Conservation (phyloP, 2,329 filamentous ascomycete genomes). For the Phialemoniopsis sp. region DNA sequence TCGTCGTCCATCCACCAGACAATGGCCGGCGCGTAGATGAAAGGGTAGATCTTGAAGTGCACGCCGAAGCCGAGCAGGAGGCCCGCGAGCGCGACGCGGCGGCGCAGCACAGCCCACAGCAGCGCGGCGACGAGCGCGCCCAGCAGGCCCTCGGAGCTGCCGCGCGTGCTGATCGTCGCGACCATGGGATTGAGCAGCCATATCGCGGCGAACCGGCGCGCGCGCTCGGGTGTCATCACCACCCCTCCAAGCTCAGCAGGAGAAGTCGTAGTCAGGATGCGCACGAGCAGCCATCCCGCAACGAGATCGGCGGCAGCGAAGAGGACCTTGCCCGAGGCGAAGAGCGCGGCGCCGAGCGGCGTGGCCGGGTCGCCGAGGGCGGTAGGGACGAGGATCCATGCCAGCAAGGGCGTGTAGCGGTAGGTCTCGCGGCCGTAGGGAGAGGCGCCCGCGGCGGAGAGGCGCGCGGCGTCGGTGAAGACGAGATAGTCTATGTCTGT, state of each 20-base stretch:
- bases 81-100: slow-evolving; percentile 62
- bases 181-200: slow-evolving; percentile 99
- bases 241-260: slow-evolving; percentile 20
- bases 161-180: slow-evolving; percentile 90
- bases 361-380: slow-evolving; percentile 43
- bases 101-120: slow-evolving; percentile 73
- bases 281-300: slow-evolving; percentile 73
- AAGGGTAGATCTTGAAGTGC: slow-evolving; percentile 98
- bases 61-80: slow-evolving; percentile 76
- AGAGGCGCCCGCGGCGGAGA: slow-evolving; percentile 57
- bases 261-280: slow-evolving; percentile 25
- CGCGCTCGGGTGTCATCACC: slow-evolving; percentile 45
- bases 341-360: slow-evolving; percentile 42
- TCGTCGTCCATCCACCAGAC: slow-evolving; percentile 74
- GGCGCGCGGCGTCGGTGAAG: slow-evolving; percentile 91
- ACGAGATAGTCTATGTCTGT: slow-evolving; percentile 99
- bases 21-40: slow-evolving; percentile 84
- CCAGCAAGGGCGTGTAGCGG: slow-evolving; percentile 90
- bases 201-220: slow-evolving; percentile 74
- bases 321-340: slow-evolving; percentile 81
- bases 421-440: slow-evolving; percentile 93
- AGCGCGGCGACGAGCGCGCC: slow-evolving; percentile 80
- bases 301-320: slow-evolving; percentile 82
- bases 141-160: slow-evolving; percentile 87
- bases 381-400: slow-evolving; percentile 86